Base-by-base conservation (phyloP, 331 rosid species). In the Malus hybrid region DNA sequence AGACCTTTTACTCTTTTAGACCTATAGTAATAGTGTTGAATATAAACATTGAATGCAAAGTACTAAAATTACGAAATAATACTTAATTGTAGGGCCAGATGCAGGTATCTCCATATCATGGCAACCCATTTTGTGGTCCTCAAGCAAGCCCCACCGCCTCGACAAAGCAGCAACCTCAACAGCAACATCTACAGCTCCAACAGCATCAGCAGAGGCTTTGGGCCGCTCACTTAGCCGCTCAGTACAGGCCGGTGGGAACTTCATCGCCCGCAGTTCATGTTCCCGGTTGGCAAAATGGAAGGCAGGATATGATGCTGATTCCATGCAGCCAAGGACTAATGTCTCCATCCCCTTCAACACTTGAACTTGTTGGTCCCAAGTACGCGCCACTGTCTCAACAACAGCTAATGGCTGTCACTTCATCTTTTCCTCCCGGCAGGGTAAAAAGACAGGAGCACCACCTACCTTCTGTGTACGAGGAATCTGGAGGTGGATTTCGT, bases 211-310 rank as follows among this genome's bases (percentile, higher is more conserved):
- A 81, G 10, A 76, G 72, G 77, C 75, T 87, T 77, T 87, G 94
- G 90, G 81, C 86, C 10, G 82, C 80, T 66, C 87, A 82, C 68
- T 56, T 76, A 50, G 82, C 82, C 22, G 77, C 83, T 39, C 88
- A 82, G 63, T 79, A 79, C 57, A 82, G 82, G 77, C 79, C 88
- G 44, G 74, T 46, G 5, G 80, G 71, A 7, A 78, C 76, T 74
- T 32, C 81, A 67, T 61, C 80, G 52, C 30, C 71, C 71, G 64
- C 76, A 57, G 55, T 71, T 73, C 87, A 83, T 63, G 80, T 78
- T 77, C 82, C 86, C n/a, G 66, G 70, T 71, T 86, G 85, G 89
- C 89, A 82, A 73, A 85, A 48, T 70, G 85, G 74, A 60, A 80
- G 77, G 79, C 78, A 74, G 48, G 88, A 83, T 10, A 34, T 74